These are phyloP conservation scores for Fusarium brevicatenulatum DNA, from an alignment of 2,329 filamentous ascomycete species.

Conservation along the genomic window DNA sequence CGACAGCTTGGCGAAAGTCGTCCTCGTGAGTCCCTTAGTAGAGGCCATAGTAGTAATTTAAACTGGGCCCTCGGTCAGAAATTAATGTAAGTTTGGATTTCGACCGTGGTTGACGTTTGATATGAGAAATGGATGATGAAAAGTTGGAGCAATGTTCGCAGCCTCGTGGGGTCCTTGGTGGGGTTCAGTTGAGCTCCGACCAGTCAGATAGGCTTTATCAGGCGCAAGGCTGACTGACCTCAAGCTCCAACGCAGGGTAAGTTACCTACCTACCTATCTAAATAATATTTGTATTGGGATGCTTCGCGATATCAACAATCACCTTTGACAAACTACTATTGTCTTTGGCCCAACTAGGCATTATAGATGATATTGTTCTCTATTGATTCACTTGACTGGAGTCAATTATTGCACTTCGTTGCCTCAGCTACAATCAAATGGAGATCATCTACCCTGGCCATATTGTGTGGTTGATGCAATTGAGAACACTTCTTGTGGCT, in stretches of 20 bases:
- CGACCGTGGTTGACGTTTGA: neutral
- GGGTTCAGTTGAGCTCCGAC: slow-evolving; percentile 2
- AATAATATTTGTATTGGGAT: no score
- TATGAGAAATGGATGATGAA: slow-evolving; percentile 31
- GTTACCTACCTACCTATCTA: neutral
- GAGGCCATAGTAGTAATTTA: slow-evolving; percentile 43
- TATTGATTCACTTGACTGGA: no score
- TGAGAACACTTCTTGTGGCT: neutral
- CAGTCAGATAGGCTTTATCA: slow-evolving; percentile 9
- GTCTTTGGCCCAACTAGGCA: neutral
- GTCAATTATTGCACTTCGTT: neutral
- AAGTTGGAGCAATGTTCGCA: slow-evolving; percentile 41
- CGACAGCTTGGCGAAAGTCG: slow-evolving; percentile 88
- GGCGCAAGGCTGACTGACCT: slow-evolving; percentile 31
- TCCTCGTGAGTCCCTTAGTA: slow-evolving; percentile 59
- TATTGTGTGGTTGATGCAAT: neutral
- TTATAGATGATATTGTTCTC: neutral
- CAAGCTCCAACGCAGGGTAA: slow-evolving; percentile 15
- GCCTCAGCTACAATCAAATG: neutral
- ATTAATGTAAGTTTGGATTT: neutral
- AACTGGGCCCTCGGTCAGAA: neutral
- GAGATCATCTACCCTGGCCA: neutral
- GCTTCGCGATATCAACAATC: neutral
- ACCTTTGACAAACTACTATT: neutral
- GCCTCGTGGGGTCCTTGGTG: slow-evolving; percentile 37